These are phyloP conservation scores for Saccharomyces hybrid DNA, from an alignment of 1,139 yeast genomes.

Conservation along the genomic window DNA sequence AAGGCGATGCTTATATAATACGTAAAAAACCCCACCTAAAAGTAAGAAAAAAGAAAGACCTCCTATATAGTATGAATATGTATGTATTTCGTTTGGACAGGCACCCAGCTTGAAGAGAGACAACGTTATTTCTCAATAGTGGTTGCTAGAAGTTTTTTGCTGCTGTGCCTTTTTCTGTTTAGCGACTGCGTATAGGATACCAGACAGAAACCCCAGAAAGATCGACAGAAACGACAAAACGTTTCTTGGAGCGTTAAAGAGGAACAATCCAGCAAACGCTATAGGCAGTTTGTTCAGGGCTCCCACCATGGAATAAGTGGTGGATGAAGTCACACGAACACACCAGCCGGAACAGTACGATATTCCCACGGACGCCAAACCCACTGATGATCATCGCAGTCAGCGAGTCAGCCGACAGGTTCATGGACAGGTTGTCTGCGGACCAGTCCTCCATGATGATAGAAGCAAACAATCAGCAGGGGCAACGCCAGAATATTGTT, in stretches of 20 bases:
- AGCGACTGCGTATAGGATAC: constrained; percentile 87
- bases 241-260: constrained; percentile 90
- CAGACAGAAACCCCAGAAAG: constrained; percentile 85
- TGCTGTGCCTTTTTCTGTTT: constrained; percentile 57
- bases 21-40: background rate
- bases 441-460: constrained; percentile 89
- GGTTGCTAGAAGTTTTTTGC: constrained; percentile 6
- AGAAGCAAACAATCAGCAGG: constrained; percentile 65
- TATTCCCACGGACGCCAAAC: constrained; percentile 85
- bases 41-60: background rate
- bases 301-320: constrained; percentile 98
- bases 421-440: constrained; percentile 55
- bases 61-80: background rate
- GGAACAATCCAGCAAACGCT: constrained; percentile 84
- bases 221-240: constrained; percentile 85
- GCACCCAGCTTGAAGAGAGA: background rate
- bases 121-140: background rate
- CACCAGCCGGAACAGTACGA: constrained; percentile 99
- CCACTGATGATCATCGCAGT: constrained; percentile 90
- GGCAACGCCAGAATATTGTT: constrained; percentile 90
- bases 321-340: constrained; percentile 94
- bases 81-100: background rate
- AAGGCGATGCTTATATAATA: background rate
- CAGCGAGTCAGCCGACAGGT: constrained; percentile 67
- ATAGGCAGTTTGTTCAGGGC: constrained; percentile 96